Evolutionary conservation across 345 rosid genomes (phyloP), one percentile per base, ranked within the genome.

Genomic region (Xanthoceras sorbifolium): DNA sequence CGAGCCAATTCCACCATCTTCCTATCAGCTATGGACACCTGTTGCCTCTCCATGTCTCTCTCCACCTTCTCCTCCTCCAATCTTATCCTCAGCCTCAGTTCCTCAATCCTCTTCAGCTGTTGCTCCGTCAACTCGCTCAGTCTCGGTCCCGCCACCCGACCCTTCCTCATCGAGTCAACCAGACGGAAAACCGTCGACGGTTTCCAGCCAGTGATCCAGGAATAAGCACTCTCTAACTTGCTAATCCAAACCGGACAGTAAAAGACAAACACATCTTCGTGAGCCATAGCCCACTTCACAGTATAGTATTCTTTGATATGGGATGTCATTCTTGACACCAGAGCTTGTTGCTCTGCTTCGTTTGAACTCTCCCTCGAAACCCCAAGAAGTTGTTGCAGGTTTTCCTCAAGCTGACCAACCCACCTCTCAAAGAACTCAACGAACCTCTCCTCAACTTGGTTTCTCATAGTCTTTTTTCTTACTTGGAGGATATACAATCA

Each of bases 141-240:
- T 15, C 77, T 64, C 55, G 34, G 36, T 11, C 85, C 77, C 9
- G 74, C 79, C 18, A 48, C 70, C 57, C 80, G 60, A 15, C 79
- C 71, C 69, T 64, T 82, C 76, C 85, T 71, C 68, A 84, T 59
- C 67, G 90, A 79, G 25, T 86, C 86, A 23, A 90, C 52, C 22
- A 94, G 81, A 22, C 85, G 67, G 67, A 95, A 90, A 17, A 79
- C 80, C 28, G 67, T 75, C 1, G 94, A 87, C 0, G 99, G 98
- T 75, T 89, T 93, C 96, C 97, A 95, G 17, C 97, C 99, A 10
- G 96, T 90, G 36, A 90, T 1, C 98, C 98, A 95, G 5, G 84
- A 85, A 75, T 69, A 89, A 61, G 93, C 84, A 59, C 72, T 85
- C 91, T 95, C 98, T 10, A 89, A 80, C 46, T 91, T 86, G 64